Evolutionary conservation across 371 early-diverging fungal species (phyloP).

Genomic region (Dinochytrium kinnereticum): DNA sequence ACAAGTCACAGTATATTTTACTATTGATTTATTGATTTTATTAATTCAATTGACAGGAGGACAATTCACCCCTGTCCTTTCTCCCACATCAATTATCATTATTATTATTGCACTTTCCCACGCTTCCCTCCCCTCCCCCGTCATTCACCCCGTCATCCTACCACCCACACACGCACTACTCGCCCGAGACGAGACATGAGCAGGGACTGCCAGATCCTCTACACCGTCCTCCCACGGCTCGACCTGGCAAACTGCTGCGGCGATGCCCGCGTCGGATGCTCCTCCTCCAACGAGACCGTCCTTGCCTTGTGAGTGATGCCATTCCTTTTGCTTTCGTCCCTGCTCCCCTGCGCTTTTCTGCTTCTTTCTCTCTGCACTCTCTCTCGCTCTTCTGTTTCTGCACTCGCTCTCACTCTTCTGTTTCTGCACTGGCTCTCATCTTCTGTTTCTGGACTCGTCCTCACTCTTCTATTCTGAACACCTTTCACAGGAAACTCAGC

Average conservation of each 20-base stretch:
- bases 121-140: too few relatives aligned
- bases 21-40: too few relatives aligned
- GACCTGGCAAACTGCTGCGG: conserved; percentile 9
- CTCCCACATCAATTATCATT: too few relatives aligned
- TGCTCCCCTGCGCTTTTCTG: background rate
- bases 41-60: too few relatives aligned
- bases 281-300: conserved; percentile 9
- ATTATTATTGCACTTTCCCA: too few relatives aligned
- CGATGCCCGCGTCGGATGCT: conserved; percentile 6
- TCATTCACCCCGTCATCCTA: background rate
- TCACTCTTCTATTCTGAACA: background rate
- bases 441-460: background rate
- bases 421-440: too few relatives aligned
- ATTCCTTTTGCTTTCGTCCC: background rate
- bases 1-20: too few relatives aligned
- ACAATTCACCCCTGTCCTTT: too few relatives aligned
- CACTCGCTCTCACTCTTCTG: background rate
- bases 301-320: conserved; percentile 10
- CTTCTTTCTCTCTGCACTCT: background rate
- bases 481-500: conserved; percentile 3
- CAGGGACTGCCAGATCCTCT: conserved; percentile 8
- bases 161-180: background rate
- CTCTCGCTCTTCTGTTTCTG: background rate
- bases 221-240: background rate
- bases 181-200: background rate